A percentile compares a stretch with the other conserved stretches of the same genome.
Conservation (phyloP, 768 basidiomycete species). For the Sarcomyxa edulis region DNA sequence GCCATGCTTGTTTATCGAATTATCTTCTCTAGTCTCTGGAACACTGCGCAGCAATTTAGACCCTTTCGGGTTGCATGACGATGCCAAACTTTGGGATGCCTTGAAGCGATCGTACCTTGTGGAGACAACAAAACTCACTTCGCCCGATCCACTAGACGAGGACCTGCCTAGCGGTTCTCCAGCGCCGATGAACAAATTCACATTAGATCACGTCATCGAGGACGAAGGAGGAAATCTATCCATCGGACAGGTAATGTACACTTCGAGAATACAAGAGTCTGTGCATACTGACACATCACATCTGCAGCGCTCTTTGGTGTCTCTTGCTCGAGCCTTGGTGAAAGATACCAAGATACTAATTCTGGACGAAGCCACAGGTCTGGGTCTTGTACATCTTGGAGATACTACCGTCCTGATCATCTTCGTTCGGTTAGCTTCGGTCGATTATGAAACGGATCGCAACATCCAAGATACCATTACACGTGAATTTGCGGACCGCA, state of each 20-base stretch:
- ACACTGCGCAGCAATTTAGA: slow-evolving; percentile 86
- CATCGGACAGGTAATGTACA: slow-evolving; percentile 51
- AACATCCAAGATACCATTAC: slow-evolving; percentile 92
- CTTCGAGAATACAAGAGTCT: background rate
- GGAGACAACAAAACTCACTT: slow-evolving; percentile 35
- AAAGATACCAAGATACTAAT: slow-evolving; percentile 82
- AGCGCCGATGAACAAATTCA: slow-evolving; percentile 59
- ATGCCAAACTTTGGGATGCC: slow-evolving; percentile 83
- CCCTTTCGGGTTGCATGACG: slow-evolving; percentile 79
- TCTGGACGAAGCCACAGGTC: slow-evolving; percentile 85
- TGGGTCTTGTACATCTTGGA: background rate
- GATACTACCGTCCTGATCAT: slow-evolving; percentile 2
- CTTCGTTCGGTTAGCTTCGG: slow-evolving; percentile 47
- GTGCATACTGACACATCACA: background rate
- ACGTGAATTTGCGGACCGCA: slow-evolving; percentile 76
- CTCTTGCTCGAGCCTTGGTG: slow-evolving; percentile 84
- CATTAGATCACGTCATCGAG: slow-evolving; percentile 78
- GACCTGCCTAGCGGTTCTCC: slow-evolving; percentile 34
- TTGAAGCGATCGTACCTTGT: slow-evolving; percentile 81
- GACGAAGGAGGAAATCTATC: slow-evolving; percentile 85
- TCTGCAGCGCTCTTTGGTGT: slow-evolving; percentile 73
- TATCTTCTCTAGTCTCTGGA: slow-evolving; percentile 52
- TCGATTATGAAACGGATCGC: slow-evolving; percentile 85
- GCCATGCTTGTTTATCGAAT: slow-evolving; percentile 4
- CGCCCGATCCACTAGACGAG: slow-evolving; percentile 20